Base-by-base conservation (phyloP, 768 basidiomycete species). In the Hypsizygus marmoreus region DNA sequence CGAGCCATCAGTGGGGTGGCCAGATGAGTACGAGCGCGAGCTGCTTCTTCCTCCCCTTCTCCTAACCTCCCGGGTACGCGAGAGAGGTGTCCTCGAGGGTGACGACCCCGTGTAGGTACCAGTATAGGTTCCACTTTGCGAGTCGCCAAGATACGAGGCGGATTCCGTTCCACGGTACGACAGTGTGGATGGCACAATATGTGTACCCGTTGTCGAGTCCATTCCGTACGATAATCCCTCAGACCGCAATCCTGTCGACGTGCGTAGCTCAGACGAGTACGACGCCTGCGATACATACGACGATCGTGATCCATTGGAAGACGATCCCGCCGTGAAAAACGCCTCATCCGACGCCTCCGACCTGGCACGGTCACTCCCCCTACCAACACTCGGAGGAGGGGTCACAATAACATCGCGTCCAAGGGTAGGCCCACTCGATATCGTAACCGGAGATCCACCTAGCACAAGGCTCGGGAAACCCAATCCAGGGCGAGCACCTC, bases 381-480 rank as follows among this genome's bases (percentile, higher is more conserved):
- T 56, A 3, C 62, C 63, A n/a, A 53, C 50, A 38, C 64, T 67
- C 0, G 72, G 73, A 1, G 73, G 74, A 10, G 73, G 71, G n/a
- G 72, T 73, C 8, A 74, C 62, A n/a, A 67, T 65, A 2, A 73
- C 59, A 35, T 69, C 59, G 34, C 64, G 62, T 1, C 74, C 72
- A 0, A 76, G 54, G 6, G 68, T 83, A 55, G 83, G 76, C 1
- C 83, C 85, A 56, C 85, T 87, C 0, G 84, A 86, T 1, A 86
- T 71, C 0, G 86, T 86, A n/a, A 86, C 85, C 0, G 87, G 84
- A 5, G 82, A 81, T 1, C 77, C 80, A 28, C 75, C 78, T 6
- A 79, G 70, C 4, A 73, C 59, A 6, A 58, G 45, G 6, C 72
- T 63, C 4, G 54, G 40, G 40, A 73, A 67, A 12, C 71, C 61